Evolutionary conservation across 2,329 filamentous ascomycete species (phyloP), one percentile per base, ranked within the genome.

Genomic region (Colletotrichum sidae): DNA sequence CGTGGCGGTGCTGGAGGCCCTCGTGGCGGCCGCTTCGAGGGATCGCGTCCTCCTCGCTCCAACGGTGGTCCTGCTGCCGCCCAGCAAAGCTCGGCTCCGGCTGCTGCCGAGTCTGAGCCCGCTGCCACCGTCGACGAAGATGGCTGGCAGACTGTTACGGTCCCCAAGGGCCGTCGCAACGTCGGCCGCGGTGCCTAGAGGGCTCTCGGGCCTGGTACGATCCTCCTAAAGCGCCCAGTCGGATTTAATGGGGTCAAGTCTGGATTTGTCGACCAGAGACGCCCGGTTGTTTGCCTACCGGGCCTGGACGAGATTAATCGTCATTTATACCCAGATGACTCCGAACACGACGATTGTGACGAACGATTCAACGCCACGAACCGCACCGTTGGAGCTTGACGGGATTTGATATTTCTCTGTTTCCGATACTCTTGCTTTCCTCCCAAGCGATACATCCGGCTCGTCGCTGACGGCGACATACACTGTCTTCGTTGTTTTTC

Each of bases 61-160:
- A 87, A 87, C 73, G 83, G 84, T 62, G 73, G 79, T 10, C 72
- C 81, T 65, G 72, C 75, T 45, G 60, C 73, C 25, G 66, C 73
- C 53, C 76, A 77, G 70, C 78, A 78, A 69, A 72, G 78, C 72
- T 72, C 77, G 72, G 63, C 77, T 69, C 70, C 74, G 67, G 71
- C 75, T 11, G 72, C 74, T 47, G 72, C 69, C 37, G 75, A 69
- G 10, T 75, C 70, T 42, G 74, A 70, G 42, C 70, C 73, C 58
- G 64, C 71, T 39, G 69, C 60, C 55, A 76, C 79, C 44, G 75
- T 80, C 54, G 84, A 87, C 51, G 87, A 87, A 42, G 88, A 90
- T 73, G 88, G 88, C 69, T 90, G 88, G 88, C 25, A 25, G 25
- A 25, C 25, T 25, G 88, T 86, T 68, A 90, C 86, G 34, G 88